phyloP scores from a whole-genome alignment of 129 eudicot genomes.

The Flaveria robusta region DNA sequence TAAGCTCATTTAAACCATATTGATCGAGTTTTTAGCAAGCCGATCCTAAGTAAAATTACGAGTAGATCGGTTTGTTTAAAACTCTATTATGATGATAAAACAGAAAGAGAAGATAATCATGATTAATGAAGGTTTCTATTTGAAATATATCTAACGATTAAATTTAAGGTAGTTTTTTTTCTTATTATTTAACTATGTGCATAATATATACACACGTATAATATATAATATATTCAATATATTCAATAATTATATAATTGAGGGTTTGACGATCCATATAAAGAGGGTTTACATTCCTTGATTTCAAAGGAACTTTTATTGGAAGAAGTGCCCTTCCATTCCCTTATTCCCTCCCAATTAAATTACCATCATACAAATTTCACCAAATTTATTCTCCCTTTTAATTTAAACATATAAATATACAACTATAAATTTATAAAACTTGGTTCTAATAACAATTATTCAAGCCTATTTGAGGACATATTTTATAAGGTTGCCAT shows the following conservation, averaged over 20 bases:
- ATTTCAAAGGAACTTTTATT: slow-evolving; percentile 58
- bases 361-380: slow-evolving; percentile 30
- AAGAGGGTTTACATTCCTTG: slow-evolving; percentile 57
- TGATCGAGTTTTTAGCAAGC: neutral
- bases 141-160: neutral
- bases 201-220: neutral
- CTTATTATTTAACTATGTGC: neutral
- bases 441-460: no score
- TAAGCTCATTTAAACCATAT: no score
- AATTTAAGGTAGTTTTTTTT: neutral
- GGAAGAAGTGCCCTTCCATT: slow-evolving; percentile 46
- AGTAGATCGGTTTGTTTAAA: neutral
- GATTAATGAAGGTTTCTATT: neutral
- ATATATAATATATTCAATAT: neutral
- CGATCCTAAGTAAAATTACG: no score
- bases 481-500: no score
- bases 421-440: neutral
- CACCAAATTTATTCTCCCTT: slow-evolving; percentile 33
- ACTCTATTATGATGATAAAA: neutral
- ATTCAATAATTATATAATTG: slow-evolving; percentile 29
- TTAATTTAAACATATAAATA: neutral
- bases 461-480: no score
- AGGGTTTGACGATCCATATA: slow-evolving; percentile 65
- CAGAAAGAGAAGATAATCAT: neutral
- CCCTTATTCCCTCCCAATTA: slow-evolving; percentile 34